Evolutionary conservation across 495 filamentous ascomycete genomes (phyloP).

Genomic region (Aspergillus haitiensis): DNA sequence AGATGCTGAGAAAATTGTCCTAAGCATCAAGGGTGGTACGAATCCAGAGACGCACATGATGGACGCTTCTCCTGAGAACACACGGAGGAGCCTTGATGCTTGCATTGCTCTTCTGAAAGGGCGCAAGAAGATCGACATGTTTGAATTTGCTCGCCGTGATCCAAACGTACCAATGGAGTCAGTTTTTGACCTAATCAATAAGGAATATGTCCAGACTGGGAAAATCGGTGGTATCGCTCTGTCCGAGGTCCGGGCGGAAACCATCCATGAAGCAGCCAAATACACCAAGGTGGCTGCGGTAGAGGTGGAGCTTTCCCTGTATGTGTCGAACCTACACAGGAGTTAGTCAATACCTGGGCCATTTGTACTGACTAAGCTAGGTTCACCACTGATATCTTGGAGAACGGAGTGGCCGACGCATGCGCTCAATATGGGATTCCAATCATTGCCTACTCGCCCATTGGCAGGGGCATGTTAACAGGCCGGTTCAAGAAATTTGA

Average conservation of each 20-base stretch:
- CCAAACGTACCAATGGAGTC: constrained; percentile 54
- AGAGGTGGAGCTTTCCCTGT: constrained; percentile 60
- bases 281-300: constrained; percentile 59
- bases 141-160: constrained; percentile 67
- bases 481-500: constrained; percentile 38
- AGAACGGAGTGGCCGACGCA: constrained; percentile 64
- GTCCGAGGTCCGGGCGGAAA: constrained; percentile 60
- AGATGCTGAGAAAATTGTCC: constrained; percentile 62
- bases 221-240: constrained; percentile 58
- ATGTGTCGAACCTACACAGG: neutral
- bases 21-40: constrained; percentile 65
- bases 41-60: neutral
- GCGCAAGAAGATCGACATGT: constrained; percentile 71
- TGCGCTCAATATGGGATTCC: constrained; percentile 64
- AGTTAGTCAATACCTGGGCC: no score
- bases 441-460: constrained; percentile 59
- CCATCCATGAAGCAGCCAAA: constrained; percentile 62
- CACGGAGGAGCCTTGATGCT: constrained; percentile 46
- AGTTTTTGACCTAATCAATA: constrained; percentile 42
- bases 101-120: constrained; percentile 57
- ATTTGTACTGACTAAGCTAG: neutral
- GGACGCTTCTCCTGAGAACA: constrained; percentile 1
- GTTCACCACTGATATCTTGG: constrained; percentile 52
- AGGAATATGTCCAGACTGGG: constrained; percentile 44
- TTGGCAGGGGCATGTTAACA: constrained; percentile 47